Percentiles rank a stretch among this genome's conserved stretches.
Evolutionary conservation across 2,329 filamentous ascomycete species (phyloP).

Genomic region (Pochonia chlamydosporia): DNA sequence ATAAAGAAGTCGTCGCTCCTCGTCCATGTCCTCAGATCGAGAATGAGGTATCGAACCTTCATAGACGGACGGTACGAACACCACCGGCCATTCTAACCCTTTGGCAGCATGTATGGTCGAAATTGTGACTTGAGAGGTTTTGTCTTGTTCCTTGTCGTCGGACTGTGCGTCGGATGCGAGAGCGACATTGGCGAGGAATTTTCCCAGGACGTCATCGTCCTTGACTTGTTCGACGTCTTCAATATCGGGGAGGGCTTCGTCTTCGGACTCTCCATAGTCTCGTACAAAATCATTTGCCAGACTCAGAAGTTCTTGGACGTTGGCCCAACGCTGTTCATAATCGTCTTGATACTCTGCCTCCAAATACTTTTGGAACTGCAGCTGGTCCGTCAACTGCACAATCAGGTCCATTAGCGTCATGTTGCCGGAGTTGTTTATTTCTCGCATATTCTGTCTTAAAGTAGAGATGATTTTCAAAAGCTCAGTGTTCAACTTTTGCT

Average conservation of each 20-base stretch:
- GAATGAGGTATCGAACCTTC: conserved; percentile 87
- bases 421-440: conserved; percentile 20
- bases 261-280: conserved; percentile 36
- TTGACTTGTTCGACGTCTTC: conserved; percentile 65
- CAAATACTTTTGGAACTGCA: conserved; percentile 70
- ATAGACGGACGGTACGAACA: conserved; percentile 88
- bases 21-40: conserved; percentile 75
- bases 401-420: conserved; percentile 42
- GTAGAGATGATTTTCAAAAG: conserved; percentile 38
- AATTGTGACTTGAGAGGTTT: conserved; percentile 68
- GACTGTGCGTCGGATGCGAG: conserved; percentile 75
- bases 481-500: conserved; percentile 47
- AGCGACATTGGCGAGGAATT: conserved; percentile 84
- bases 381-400: conserved; percentile 52
- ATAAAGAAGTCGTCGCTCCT: conserved; percentile 84
- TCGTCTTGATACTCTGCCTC: conserved; percentile 66
- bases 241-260: conserved; percentile 59
- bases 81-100: conserved; percentile 91
- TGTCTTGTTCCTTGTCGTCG: conserved; percentile 50
- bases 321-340: conserved; percentile 75
- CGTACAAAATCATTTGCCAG: conserved; percentile 68
- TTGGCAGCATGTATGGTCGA: conserved; percentile 97
- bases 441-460: conserved; percentile 23
- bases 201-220: conserved; percentile 59
- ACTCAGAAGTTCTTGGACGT: conserved; percentile 79